A percentile compares a stretch with the other conserved stretches of the same genome.
phyloP scores from a whole-genome alignment of 768 basidiomycete species.

The Ephemerocybe angulata region DNA sequence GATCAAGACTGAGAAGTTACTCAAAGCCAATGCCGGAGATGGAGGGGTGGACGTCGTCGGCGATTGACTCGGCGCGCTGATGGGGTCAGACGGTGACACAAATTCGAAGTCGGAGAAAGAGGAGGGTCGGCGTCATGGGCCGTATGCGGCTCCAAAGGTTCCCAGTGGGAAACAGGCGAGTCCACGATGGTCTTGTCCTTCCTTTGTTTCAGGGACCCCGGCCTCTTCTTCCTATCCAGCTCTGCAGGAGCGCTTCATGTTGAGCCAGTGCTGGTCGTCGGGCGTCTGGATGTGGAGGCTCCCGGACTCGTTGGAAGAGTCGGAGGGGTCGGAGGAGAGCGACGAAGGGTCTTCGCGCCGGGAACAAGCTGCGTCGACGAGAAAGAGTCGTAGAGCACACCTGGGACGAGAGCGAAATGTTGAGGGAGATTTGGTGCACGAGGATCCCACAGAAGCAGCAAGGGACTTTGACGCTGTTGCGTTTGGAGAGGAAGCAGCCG shows the following conservation, averaged over 20 bases:
- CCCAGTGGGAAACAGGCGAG: constrained; percentile 26
- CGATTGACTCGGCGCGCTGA: constrained; percentile 9
- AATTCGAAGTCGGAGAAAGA: constrained; percentile 20
- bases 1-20: constrained; percentile 41
- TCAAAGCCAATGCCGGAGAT: constrained; percentile 29
- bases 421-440: no score
- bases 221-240: constrained; percentile 47
- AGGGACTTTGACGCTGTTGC: no score
- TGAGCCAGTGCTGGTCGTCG: constrained; percentile 46
- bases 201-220: constrained; percentile 12
- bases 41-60: constrained; percentile 16
- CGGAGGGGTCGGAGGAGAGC: constrained; percentile 52
- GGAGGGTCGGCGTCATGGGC: not conserved
- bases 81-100: constrained; percentile 6
- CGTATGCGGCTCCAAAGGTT: constrained; percentile 14
- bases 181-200: constrained; percentile 14
- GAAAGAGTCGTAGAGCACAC: constrained; percentile 19
- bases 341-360: constrained; percentile 33
- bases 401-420: no score
- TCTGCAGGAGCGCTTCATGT: constrained; percentile 48
- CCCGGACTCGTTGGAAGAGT: constrained; percentile 60
- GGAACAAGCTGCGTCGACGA: constrained; percentile 30
- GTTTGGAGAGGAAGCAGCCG: no score
- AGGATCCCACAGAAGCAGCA: no score
- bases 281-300: constrained; percentile 57